A percentile compares a stretch with the other conserved stretches of the same genome.
Conservation (phyloP, 1,284 basidiomycete species). For the Microbotryum intermedium region DNA sequence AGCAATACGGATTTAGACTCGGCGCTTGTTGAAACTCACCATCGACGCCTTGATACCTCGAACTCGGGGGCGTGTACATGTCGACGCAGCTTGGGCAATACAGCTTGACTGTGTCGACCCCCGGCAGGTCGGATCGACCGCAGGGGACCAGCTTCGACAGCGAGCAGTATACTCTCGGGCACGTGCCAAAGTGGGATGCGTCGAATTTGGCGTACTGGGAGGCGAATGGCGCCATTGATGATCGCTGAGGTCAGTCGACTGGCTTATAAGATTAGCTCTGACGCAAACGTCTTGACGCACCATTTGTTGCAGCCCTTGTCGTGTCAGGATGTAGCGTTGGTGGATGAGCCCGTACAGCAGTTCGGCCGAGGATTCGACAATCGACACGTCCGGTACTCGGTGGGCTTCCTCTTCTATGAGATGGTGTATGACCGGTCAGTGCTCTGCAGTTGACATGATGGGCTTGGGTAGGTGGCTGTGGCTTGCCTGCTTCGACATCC, state of each 20-base stretch:
- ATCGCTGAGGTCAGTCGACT: background rate
- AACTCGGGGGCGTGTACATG: conserved; percentile 90
- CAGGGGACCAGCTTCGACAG: conserved; percentile 86
- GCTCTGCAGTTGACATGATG: background rate
- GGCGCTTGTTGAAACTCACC: too few relatives aligned
- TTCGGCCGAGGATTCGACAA: conserved; percentile 96
- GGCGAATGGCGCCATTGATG: too few relatives aligned
- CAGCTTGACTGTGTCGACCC: conserved; percentile 96
- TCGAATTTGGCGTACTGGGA: conserved; percentile 91
- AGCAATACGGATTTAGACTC: too few relatives aligned
- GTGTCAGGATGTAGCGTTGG: conserved; percentile 91
- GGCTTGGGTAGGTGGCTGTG: background rate
- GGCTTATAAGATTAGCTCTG: too few relatives aligned
- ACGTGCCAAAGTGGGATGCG: conserved; percentile 80
- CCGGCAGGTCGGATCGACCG: conserved; percentile 90
- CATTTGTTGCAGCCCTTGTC: conserved; percentile 90
- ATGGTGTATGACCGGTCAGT: background rate
- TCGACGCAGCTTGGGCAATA: conserved; percentile 98
- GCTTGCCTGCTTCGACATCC: conserved; percentile 92
- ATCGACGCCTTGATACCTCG: conserved; percentile 91
- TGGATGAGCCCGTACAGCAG: conserved; percentile 96
- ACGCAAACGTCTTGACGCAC: conserved; percentile 45
- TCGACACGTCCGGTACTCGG: conserved; percentile 73
- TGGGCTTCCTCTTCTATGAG: conserved; percentile 75
- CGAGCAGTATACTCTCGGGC: conserved; percentile 91